Conservation (phyloP, 164 flowering plant genomes). For the Akebia trifoliata region DNA sequence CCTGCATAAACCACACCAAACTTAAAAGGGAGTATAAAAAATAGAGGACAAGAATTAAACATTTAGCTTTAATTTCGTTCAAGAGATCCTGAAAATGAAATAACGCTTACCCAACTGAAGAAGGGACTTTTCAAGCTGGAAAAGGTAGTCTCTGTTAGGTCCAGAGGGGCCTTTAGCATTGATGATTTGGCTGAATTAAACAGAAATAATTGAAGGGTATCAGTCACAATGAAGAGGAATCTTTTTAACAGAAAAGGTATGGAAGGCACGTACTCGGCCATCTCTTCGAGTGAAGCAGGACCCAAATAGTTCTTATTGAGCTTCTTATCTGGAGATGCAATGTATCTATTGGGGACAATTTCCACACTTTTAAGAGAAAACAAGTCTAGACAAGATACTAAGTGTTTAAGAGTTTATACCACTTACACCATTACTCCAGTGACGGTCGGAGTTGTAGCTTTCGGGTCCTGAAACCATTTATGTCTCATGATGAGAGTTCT, state of each 20-base stretch:
- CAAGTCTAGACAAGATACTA: not conserved
- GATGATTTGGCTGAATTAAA: conserved; percentile 63
- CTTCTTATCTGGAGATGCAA: conserved; percentile 76
- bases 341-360: conserved; percentile 41
- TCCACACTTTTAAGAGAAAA: not conserved
- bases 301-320: conserved; percentile 72
- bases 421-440: conserved; percentile 86
- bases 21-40: not conserved
- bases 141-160: conserved; percentile 91
- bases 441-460: conserved; percentile 48
- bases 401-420: conserved; percentile 5
- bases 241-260: not conserved
- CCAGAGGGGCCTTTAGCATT: conserved; percentile 92
- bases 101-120: conserved; percentile 52
- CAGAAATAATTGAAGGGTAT: not conserved
- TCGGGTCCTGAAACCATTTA: conserved; percentile 46
- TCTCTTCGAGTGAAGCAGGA: conserved; percentile 81
- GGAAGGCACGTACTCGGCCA: conserved; percentile 58
- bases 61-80: not conserved
- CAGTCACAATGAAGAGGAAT: conserved; percentile 3
- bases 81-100: conserved; percentile 1
- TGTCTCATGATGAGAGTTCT: not conserved
- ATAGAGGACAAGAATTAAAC: not conserved
- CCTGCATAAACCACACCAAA: conserved; percentile 33
- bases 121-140: conserved; percentile 77